Base-by-base conservation (phyloP, 495 filamentous ascomycete genomes). In the Penicillium antarcticum region DNA sequence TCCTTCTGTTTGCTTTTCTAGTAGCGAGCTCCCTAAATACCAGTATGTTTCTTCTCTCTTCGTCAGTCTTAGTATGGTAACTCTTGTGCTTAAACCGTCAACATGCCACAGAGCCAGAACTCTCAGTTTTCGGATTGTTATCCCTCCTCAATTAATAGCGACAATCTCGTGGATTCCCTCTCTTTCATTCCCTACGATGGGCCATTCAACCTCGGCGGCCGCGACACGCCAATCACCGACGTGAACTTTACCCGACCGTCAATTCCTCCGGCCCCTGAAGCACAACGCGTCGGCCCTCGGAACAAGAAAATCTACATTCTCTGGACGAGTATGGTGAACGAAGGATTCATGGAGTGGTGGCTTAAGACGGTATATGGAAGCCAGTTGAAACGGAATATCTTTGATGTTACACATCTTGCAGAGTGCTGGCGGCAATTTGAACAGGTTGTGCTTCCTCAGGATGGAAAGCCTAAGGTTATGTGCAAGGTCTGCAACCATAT, bases 301-400 rank as follows among this genome's bases (percentile, higher is more conserved):
- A 2, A 38, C 8, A 44, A 10, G 11, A 51, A 43, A 21, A 10
- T 4, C 24, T 44, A 23, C 4, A 24, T 50, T 5, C 10, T 38
- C 7, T 50, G 16, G 5, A 41, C 34, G 9, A 14, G 26, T 14
- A 50, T 41, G 26, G 26, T 23, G 11, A 52, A 34, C n/a, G 21
- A 38, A 6, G 49, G 39, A 4, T 52, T 52, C 29, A 29, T 52
- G 3, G 16, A 6, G 1, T 52, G 18, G 49, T 52, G 41, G 49
- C 12, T 52, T 14, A 8, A 52, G 17, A 52, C 41, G 3, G 17
- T 44, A 8, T 38, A 21, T 42, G 29, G 32, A 29, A 29, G 24
- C 17, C 31, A 44, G 32, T 37, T 24, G 32, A 52, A 52, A 24
- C 29, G 42, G 41, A 52, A 17, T 16, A 24, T 11, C 13, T 50